Evolutionary conservation across 2,329 filamentous ascomycete species (phyloP), one percentile per base, ranked within the genome.

Genomic region (Hypomyces rosellus): DNA sequence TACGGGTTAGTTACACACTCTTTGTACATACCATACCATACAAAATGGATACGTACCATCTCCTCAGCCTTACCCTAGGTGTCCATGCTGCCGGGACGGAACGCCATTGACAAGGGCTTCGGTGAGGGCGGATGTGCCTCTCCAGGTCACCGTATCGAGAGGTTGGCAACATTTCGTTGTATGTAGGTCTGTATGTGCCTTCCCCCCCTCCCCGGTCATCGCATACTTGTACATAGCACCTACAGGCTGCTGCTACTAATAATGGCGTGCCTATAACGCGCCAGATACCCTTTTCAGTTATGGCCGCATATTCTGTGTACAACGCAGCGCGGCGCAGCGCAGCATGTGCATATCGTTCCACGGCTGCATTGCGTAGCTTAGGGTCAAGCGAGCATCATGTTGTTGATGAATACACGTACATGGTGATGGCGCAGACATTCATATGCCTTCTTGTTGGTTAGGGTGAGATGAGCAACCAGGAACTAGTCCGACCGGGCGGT

Each of bases 1-100:
- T 8, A 30, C 25, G 25, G 25, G 25, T 30, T 30, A 30, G 25
- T 11, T 30, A 30, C 25, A 30, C 25, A 30, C 25, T 30, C 25
- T 30, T 30, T 30, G 25, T 30, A 30, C 25, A 4, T 30, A 30
- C 25, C 25, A 30, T 30, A 30, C 25, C 25, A 30, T 30, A 30
- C 25, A 11, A 30, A 30, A 30, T 30, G 25, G 40, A 48, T 37
- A 36, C 7, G 34, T 48, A 48, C 40, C 16, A 34, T 25, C 40
- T 40, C 39, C 25, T 44, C 45, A 51, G 49, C 49, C 49, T 51
- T 45, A 41, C 20, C 39, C 45, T 45, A 34, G 34, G 37, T 20
- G 34, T 30, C 45, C 34, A 48, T 40, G 16, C 45, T 40, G n/a
- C 34, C 45, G 49, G 49, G 48, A 41, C 48, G 22, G 47, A 16